Evolutionary conservation across 192 early-diverging fungal species (phyloP).

Genomic region (Linnemannia zychae): DNA sequence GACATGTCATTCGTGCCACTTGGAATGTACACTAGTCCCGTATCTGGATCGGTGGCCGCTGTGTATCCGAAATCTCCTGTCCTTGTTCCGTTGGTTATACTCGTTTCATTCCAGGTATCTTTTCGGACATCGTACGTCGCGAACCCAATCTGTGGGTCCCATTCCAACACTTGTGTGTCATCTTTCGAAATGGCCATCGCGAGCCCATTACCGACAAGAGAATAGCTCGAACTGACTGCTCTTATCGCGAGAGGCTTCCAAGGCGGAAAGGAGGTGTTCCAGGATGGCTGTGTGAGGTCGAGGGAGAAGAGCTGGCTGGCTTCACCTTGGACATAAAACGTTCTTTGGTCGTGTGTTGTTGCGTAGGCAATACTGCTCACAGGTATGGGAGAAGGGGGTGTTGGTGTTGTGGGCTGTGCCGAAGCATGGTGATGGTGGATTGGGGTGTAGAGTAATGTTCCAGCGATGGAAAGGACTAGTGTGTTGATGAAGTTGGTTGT

Average conservation of each 20-base stretch:
- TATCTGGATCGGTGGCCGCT: neutral
- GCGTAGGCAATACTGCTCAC: slow-evolving; percentile 14
- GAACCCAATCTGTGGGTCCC: neutral
- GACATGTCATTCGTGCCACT: neutral
- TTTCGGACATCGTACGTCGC: neutral
- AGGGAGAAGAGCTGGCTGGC: slow-evolving; percentile 15
- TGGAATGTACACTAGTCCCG: neutral
- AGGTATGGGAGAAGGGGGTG: neutral
- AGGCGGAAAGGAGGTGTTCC: neutral
- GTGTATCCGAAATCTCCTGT: neutral
- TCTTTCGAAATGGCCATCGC: slow-evolving; percentile 11
- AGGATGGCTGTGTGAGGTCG: slow-evolving; percentile 14
- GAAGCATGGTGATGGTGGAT: neutral
- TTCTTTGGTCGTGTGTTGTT: slow-evolving; percentile 9
- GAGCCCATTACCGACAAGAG: neutral
- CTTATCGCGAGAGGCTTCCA: neutral
- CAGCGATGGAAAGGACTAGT: neutral
- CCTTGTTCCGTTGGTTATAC: too few relatives aligned
- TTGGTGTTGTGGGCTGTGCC: neutral
- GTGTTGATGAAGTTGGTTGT: neutral
- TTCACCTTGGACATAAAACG: slow-evolving; percentile 13
- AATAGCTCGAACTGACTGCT: neutral
- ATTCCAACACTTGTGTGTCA: neutral
- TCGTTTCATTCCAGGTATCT: neutral
- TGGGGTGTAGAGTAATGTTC: neutral